A percentile compares a stretch with the other conserved stretches of the same genome.
Evolutionary conservation across 75 land plant species (phyloP).

Genomic region (Ceratopteris richardii): DNA sequence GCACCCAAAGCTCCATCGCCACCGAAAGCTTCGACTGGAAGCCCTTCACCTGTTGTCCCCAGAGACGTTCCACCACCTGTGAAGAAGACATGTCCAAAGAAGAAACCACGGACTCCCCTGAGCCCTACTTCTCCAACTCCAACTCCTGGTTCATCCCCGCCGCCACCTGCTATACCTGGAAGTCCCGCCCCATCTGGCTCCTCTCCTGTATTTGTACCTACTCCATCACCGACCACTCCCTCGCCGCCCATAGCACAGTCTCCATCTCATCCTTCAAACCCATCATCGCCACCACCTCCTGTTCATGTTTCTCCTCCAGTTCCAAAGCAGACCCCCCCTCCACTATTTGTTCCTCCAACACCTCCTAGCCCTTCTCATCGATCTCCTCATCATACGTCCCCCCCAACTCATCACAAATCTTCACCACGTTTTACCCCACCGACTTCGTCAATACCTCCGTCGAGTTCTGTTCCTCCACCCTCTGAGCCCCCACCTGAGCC

Average conservation of each 20-base stretch:
- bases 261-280: background rate
- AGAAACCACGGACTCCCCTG: background rate
- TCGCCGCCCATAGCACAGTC: background rate
- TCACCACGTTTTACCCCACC: conserved; percentile 10
- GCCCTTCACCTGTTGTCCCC: conserved; percentile 3
- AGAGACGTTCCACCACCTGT: background rate
- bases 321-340: background rate
- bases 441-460: conserved; percentile 3
- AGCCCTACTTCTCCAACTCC: background rate
- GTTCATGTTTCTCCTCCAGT: background rate
- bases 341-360: conserved; percentile 3
- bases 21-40: background rate
- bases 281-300: background rate
- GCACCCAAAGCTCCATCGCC: background rate
- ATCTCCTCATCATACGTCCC: background rate
- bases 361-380: conserved; percentile 11
- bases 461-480: background rate
- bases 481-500: conserved; percentile 4
- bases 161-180: background rate
- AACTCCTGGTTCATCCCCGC: background rate
- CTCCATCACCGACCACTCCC: background rate
- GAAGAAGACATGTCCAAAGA: background rate
- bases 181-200: background rate
- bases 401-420: conserved; percentile 1
- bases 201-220: background rate